These are phyloP conservation scores for Linum trigynum DNA, from an alignment of 345 rosid genomes.

Conservation along the genomic window DNA sequence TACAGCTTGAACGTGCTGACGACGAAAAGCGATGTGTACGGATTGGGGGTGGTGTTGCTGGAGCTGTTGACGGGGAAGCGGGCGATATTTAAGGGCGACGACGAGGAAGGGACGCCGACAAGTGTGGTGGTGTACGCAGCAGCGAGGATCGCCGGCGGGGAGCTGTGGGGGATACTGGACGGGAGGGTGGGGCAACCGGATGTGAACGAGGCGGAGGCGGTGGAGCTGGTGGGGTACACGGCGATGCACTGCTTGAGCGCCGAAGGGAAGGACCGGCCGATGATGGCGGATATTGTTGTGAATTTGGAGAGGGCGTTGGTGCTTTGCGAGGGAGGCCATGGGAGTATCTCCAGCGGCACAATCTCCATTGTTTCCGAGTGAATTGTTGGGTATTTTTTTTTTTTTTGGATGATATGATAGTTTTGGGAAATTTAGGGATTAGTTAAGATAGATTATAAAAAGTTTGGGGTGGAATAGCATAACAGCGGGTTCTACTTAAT, in stretches of 20 bases:
- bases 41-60: slow-evolving; percentile 71
- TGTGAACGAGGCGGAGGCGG: slow-evolving; percentile 60
- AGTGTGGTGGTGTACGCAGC: slow-evolving; percentile 66
- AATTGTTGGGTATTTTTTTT: neutral
- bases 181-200: slow-evolving; percentile 46
- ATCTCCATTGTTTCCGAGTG: slow-evolving; percentile 47
- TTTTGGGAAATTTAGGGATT: no score
- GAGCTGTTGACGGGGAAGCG: slow-evolving; percentile 71
- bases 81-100: slow-evolving; percentile 47
- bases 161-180: slow-evolving; percentile 48
- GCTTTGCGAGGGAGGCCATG: slow-evolving; percentile 34
- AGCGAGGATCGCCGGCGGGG: slow-evolving; percentile 37
- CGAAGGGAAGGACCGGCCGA: slow-evolving; percentile 67
- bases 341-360: slow-evolving; percentile 57
- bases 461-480: no score
- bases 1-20: slow-evolving; percentile 77
- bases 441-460: no score
- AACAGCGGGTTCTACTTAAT: no score
- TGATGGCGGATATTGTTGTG: slow-evolving; percentile 47
- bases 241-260: slow-evolving; percentile 70
- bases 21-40: slow-evolving; percentile 80
- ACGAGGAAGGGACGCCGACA: slow-evolving; percentile 31
- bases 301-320: slow-evolving; percentile 65
- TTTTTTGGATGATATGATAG: no score
- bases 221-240: slow-evolving; percentile 67